Evolutionary conservation across 371 early-diverging fungal species (phyloP), one percentile per base, ranked within the genome.

Genomic region (Mucor sp.): DNA sequence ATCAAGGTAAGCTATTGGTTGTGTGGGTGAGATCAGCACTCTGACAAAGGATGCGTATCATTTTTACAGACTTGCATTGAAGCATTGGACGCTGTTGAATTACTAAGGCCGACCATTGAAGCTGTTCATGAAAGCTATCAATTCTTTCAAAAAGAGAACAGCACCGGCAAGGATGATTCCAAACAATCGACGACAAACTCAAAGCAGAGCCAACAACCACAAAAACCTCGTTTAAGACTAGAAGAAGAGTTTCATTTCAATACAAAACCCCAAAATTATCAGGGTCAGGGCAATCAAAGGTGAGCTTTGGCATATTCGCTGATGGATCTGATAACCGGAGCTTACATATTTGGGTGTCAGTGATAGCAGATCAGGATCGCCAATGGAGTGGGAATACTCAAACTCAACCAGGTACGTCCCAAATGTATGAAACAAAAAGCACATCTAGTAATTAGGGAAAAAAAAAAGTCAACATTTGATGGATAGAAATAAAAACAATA

Each of bases 41-140:
- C 47, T 47, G 3, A 47, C 47, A n/a, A 47, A 21, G n/a, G 47
- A 21, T 21, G 23, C 47, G 17, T 11, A 47, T 39, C 6, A 21
- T 28, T n/a, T 4, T 28, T 50, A 33, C 6, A 66, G 66, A 39
- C 60, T 14, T 60, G 66, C 14, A 50, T 50, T 3, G 66, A 66
- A 27, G 66, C 66, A 27, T 28, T 66, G 8, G 66, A 66, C 21
- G 53, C 60, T 8, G 28, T 66, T 3, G 66, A 66, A 39, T 9
- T 60, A 19, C 7, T 66, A 21, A 60, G 30, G 21, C 60, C 60
- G 21, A 19, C 66, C 7, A 47, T 66, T 28, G 41, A 60, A 39
- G 66, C 66, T 6, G 28, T 66, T 11, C 4, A 60, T 66, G 66
- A 66, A 50, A 66, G 66, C 21, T 66, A 60, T 66, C 21, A n/a